Base-by-base conservation (phyloP, 1,284 basidiomycete genomes). In the Cutaneotrichosporon cavernicola region DNA sequence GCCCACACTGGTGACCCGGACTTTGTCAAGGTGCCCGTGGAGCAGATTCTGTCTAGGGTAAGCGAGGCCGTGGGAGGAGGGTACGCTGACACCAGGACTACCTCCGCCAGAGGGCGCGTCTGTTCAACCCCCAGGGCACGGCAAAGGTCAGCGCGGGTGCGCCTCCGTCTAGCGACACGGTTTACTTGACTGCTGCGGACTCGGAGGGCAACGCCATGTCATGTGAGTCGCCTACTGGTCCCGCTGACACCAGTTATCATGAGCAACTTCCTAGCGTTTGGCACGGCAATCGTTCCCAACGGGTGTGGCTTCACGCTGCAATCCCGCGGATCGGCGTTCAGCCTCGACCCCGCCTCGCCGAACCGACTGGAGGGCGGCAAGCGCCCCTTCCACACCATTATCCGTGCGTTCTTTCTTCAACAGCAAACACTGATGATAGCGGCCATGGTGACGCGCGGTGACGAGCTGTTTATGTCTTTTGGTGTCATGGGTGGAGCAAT, bases 231-330 rank as follows among this genome's bases (percentile, higher is more conserved):
- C 16, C 2, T 4, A 6, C 4, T 18, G 46, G n/a, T 10, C 18
- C 11, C 9, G 10, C 51, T 60, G n/a, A 60, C 34, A 18, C 21
- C 22, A 60, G 64, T 89, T 77, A 98, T 98, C 67, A 79, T 79
- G 9, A 93, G 91, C 70, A 96, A 95, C 77, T 96, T 92, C 77
- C 86, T 87, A 66, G 89, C 83, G 0, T 85, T 85, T 63, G 84
- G 84, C 7, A 81, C 80, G 0, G 79, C 76, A 85, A 92, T 93
- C 31, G 84, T 98, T 36, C 96, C 96, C 0, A 88, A 89, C 69
- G 93, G 89, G 0, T 97, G 92, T 73, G 96, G 96, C 0, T 98
- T 99, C 76, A 97, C 94, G 0, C 84, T 99, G 8, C 96, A 98
- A 79, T 97, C 96, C 80, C 86, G 96, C 63, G 96, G 96, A 2